Base-by-base conservation (phyloP, 768 basidiomycete species). In the Tricholoma hemisulphureum region DNA sequence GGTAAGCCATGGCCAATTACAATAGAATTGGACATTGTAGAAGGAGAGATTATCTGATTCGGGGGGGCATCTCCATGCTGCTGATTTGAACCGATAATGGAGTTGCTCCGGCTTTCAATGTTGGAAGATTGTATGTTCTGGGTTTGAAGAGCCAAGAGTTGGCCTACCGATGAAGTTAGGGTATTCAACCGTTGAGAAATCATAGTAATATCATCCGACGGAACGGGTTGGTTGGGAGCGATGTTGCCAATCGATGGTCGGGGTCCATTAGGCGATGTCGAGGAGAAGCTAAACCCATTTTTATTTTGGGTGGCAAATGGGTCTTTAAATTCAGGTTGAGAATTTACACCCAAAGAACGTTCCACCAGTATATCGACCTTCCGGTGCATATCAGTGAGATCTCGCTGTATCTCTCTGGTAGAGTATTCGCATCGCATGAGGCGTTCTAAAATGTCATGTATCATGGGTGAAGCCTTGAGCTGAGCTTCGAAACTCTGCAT, bases 111-210 rank as follows among this genome's bases (percentile, higher is more conserved):
- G 51, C 75, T 58, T 21, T 73, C 77, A 24, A 73, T 56, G 35
- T 69, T 76, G 28, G 77, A 65, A 50, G 73, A 71, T 59, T 88
- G 87, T 21, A 87, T 73, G 61, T 84, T 83, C 62, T 91, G 89
- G 1, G 89, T 91, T 69, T 91, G 90, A 41, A 92, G 70, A 2
- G 89, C 88, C 8, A 94, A 81, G 23, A 95, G 80, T 69, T 93
- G 91, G 21, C 91, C 88, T 52, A 95, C 92, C 7, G 93, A 93
- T 2, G 88, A 85, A 16, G 91, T 90, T 64, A 95, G 75, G 9
- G 86, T 87, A 67, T 85, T 88, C 55, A 95, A 77, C 37, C 90
- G 84, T 64, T 89, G 89, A 9, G 89, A 88, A 41, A 93, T 90
- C 51, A 86, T 81, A 9, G 82, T 77, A 57, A 91, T 83, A 69